Base-by-base conservation (phyloP, 1,284 basidiomycete genomes). In the Ustilago tritici region DNA sequence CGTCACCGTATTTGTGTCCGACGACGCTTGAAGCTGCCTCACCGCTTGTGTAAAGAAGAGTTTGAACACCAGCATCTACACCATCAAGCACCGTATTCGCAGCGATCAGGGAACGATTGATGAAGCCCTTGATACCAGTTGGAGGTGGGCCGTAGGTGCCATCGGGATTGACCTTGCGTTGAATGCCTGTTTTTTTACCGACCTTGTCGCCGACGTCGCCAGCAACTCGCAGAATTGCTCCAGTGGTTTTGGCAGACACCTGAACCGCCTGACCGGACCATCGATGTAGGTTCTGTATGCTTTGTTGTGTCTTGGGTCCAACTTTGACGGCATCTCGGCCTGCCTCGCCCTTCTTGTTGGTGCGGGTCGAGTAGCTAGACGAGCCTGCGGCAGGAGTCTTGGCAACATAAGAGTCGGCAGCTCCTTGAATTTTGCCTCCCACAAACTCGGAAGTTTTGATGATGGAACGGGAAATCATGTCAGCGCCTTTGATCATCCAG, bases 11-110 rank as follows among this genome's bases (percentile, higher is more conserved):
- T 34, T 65, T 68, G 80, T 87, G 87, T 28, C 81, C 79, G 1
- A 87, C 83, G 7, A 87, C 84, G 28, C 78, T 62, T 11, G 81
- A 82, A 0, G 84, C 80, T 0, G 85, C 82, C 17, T 83, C 72
- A 3, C 79, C 70, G 14, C 82, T 76, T 32, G 79, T 82, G 19
- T 79, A 77, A 8, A 86, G 60, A 4, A 83, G 56, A 2, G 62
- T 66, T 50, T 80, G 82, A n/a, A 69, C 82, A 23, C 83, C 81
- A 0, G 79, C 72, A 43, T 87, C 86, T n/a, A 86, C 57, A 8
- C 84, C 82, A 41, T 87, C 86, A 9, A 84, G 71, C 12, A 87
- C 79, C 8, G 82, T 82, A 63, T 81, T 85, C 62, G 83, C 74
- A 5, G 85, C 86, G 19, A 84, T 75, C 19, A 87, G 70, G 0